Percentiles rank a stretch among this genome's conserved stretches.
Evolutionary conservation across 2,329 filamentous ascomycete species (phyloP).

Genomic region (Pseudogymnoascus sp.): DNA sequence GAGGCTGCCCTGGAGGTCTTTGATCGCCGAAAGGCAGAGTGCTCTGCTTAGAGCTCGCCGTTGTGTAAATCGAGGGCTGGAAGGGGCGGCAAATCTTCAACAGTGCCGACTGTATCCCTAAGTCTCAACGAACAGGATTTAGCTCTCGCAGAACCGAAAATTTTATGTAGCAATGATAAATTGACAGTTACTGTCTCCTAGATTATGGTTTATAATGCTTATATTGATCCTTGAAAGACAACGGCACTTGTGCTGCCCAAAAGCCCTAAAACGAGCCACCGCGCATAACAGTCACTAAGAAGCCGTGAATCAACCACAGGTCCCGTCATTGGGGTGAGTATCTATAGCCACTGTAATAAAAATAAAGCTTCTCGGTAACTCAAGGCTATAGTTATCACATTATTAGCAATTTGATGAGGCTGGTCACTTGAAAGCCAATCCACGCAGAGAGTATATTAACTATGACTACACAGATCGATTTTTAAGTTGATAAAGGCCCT

Average conservation of each 20-base stretch:
- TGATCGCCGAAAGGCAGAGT: constrained; percentile 65
- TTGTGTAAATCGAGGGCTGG: background rate
- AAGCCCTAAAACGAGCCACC: background rate
- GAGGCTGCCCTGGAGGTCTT: constrained; percentile 76
- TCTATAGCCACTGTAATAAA: background rate
- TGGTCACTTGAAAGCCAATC: background rate
- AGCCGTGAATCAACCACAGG: background rate
- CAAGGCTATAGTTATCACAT: background rate
- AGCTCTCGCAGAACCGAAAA: background rate
- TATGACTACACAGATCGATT: background rate
- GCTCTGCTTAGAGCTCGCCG: constrained; percentile 9
- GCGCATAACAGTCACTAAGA: background rate
- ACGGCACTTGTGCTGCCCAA: background rate
- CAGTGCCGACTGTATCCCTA: background rate
- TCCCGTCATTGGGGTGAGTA: background rate
- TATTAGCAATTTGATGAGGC: background rate
- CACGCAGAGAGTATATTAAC: background rate
- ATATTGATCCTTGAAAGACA: background rate
- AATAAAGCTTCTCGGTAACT: background rate
- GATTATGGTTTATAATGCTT: background rate
- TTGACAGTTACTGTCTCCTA: background rate
- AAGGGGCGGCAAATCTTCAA: background rate
- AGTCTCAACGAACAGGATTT: background rate
- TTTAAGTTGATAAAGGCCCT: background rate
- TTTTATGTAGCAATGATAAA: background rate